Conservation (phyloP, 805 yeast species). For the Metschnikowia similis region DNA sequence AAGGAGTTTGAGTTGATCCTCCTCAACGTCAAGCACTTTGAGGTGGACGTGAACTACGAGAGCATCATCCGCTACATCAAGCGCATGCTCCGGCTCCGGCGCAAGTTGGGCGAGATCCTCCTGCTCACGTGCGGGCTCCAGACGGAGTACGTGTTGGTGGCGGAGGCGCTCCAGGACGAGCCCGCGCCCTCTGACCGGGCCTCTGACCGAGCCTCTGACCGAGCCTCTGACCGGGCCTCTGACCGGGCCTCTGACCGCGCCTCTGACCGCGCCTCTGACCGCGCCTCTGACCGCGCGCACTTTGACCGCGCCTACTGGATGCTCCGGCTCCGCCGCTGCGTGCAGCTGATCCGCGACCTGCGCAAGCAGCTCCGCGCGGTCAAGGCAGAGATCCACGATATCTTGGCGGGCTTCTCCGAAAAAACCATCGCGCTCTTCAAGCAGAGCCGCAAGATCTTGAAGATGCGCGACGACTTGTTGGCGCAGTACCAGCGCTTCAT, state of each 20-base stretch:
- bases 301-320: background rate
- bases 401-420: background rate
- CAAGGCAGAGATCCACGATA: background rate
- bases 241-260: no score
- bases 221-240: no score
- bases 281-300: background rate
- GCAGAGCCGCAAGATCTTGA: slow-evolving; percentile 1
- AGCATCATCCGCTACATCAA: slow-evolving; percentile 1
- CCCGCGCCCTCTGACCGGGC: background rate
- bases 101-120: slow-evolving; percentile 1
- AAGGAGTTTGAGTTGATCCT: slow-evolving; percentile 3
- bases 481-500: slow-evolving; percentile 1
- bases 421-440: background rate
- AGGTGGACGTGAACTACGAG: slow-evolving; percentile 1
- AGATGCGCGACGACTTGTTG: slow-evolving; percentile 1
- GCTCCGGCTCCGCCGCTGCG: background rate
- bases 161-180: background rate
- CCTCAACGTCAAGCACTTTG: slow-evolving; percentile 1
- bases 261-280: no score
- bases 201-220: background rate
- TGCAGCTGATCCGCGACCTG: background rate
- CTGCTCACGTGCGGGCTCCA: slow-evolving; percentile 5
- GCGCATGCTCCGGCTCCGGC: slow-evolving; percentile 4
- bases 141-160: slow-evolving; percentile 3
- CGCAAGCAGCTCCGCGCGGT: background rate